Percentiles rank a stretch among this genome's conserved stretches.
Conservation (phyloP, 495 filamentous ascomycete species). For the Aspergillus leporis region DNA sequence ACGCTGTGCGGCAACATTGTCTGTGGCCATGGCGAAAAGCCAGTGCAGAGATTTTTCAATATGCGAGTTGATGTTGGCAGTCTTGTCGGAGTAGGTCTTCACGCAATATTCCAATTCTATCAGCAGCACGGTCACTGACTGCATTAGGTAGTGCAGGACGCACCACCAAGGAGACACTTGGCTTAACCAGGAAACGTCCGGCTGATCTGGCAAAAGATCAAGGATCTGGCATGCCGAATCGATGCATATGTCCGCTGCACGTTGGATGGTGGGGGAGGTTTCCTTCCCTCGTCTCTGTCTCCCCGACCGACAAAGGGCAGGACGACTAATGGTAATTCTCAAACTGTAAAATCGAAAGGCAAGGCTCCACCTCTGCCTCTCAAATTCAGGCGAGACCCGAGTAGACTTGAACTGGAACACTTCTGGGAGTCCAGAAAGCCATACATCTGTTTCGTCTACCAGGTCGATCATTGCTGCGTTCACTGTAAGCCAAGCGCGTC, state of each 20-base stretch:
- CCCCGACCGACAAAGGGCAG: conserved; percentile 47
- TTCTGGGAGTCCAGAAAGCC: conserved; percentile 47
- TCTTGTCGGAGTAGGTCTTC: background rate
- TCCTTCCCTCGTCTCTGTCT: conserved; percentile 24
- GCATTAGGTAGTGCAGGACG: conserved; percentile 56
- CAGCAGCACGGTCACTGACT: conserved; percentile 53
- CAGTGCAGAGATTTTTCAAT: background rate
- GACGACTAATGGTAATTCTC: conserved; percentile 55
- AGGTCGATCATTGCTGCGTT: conserved; percentile 49
- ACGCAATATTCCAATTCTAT: conserved; percentile 39
- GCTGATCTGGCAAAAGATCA: conserved; percentile 41
- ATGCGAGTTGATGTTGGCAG: background rate
- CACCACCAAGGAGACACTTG: conserved; percentile 57
- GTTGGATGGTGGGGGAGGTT: background rate
- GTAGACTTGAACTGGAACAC: conserved; percentile 39
- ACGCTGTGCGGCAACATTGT: background rate
- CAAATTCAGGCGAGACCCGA: conserved; percentile 18
- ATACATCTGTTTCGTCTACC: conserved; percentile 45
- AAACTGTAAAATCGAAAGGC: conserved; percentile 55
- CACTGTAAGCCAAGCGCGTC: conserved; percentile 49
- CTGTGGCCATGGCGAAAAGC: background rate
- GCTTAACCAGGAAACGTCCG: conserved; percentile 37
- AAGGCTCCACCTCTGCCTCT: conserved; percentile 30
- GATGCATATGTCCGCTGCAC: conserved; percentile 44
- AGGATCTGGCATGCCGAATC: conserved; percentile 50